Conservation (phyloP, 352 stramenopile genomes). For the Globisporangium abappressorium region DNA sequence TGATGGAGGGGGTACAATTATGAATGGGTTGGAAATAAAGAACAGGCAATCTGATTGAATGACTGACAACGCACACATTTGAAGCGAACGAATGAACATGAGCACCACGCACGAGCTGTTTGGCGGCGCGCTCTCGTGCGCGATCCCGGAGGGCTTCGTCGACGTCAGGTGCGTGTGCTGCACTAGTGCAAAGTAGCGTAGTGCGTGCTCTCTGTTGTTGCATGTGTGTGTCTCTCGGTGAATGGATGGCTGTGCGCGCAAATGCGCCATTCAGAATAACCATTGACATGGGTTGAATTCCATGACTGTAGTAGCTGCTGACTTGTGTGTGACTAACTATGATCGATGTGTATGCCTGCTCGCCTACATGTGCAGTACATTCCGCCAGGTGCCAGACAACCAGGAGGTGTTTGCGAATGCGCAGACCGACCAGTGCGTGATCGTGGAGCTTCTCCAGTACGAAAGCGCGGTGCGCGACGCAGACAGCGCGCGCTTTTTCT, state of each 20-base stretch:
- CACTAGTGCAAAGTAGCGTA: not conserved
- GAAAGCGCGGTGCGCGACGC: conserved; percentile 45
- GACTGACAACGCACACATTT: not conserved
- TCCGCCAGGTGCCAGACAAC: conserved; percentile 86
- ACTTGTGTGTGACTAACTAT: not conserved
- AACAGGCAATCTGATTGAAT: not conserved
- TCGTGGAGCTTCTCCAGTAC: conserved; percentile 79
- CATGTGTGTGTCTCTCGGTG: not conserved
- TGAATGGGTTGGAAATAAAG: not conserved
- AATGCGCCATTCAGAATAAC: not conserved
- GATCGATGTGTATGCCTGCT: not conserved
- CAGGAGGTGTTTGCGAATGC: conserved; percentile 87
- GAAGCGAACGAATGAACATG: conserved; percentile 13
- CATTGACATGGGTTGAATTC: conserved; percentile 5
- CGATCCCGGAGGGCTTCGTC: conserved; percentile 65
- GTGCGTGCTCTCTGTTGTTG: not conserved
- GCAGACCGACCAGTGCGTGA: conserved; percentile 75
- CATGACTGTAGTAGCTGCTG: not conserved
- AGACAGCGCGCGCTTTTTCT: conserved; percentile 70
- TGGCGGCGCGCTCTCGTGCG: conserved; percentile 69
- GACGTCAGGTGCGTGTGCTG: conserved; percentile 61
- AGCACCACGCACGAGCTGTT: conserved; percentile 35
- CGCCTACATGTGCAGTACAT: conserved; percentile 30
- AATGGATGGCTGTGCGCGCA: not conserved
- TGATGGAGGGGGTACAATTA: not conserved